These are phyloP conservation scores for Mycena rebaudengoi DNA, from an alignment of 768 basidiomycete genomes.

Conservation along the genomic window DNA sequence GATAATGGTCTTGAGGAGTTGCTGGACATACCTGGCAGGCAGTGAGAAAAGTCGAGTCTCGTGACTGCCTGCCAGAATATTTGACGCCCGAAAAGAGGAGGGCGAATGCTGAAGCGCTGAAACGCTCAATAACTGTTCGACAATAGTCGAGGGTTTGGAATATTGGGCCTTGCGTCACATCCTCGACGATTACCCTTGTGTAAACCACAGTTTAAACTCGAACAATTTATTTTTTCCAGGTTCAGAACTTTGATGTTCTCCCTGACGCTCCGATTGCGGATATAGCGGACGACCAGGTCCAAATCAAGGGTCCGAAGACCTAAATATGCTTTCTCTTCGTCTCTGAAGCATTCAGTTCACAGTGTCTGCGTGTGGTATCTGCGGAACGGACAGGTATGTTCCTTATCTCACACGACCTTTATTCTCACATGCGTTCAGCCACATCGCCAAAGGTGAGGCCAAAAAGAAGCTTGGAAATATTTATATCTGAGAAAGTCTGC, in stretches of 20 bases:
- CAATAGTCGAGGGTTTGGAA: too few species aligned
- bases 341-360: not conserved
- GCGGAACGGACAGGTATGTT: constrained; percentile 74
- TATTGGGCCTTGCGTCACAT: too few species aligned
- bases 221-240: constrained; percentile 1
- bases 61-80: too few species aligned
- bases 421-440: constrained; percentile 9
- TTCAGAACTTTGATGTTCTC: constrained; percentile 57
- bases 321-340: not conserved
- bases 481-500: constrained; percentile 26
- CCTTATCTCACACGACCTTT: not conserved
- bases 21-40: too few species aligned
- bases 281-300: constrained; percentile 62
- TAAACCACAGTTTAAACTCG: too few species aligned
- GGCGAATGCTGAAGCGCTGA: too few species aligned
- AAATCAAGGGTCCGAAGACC: constrained; percentile 58
- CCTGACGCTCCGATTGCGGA: constrained; percentile 56
- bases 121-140: too few species aligned
- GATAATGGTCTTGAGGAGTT: too few species aligned
- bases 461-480: not conserved
- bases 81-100: too few species aligned
- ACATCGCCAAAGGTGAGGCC: constrained; percentile 24
- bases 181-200: too few species aligned
- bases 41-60: too few species aligned
- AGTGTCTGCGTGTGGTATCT: constrained; percentile 46